phyloP scores from a whole-genome alignment of 345 rosid genomes.

The Physaria fendleri region DNA sequence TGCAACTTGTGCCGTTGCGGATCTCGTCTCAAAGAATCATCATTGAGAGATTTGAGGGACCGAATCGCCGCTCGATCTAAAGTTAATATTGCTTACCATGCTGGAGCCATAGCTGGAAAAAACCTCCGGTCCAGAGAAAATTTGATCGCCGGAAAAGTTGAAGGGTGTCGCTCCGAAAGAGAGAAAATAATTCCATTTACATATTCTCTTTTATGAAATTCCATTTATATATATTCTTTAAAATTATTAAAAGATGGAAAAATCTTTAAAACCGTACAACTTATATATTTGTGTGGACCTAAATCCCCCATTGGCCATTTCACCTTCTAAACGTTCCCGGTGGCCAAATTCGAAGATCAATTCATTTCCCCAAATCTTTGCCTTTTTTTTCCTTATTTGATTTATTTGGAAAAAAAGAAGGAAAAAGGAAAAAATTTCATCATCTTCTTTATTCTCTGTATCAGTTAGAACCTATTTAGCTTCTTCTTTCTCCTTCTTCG shows the following conservation, averaged over 20 bases:
- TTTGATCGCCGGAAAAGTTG: no score
- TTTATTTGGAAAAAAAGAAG: background rate
- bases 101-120: no score
- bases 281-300: constrained; percentile 5
- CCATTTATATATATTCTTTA: no score
- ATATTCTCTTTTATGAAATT: no score
- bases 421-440: constrained; percentile 19
- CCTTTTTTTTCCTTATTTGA: constrained; percentile 20
- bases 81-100: no score
- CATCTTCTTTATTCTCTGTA: constrained; percentile 22
- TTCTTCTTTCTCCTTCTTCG: constrained; percentile 7
- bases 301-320: constrained; percentile 11
- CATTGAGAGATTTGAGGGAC: no score
- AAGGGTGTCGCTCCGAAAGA: no score
- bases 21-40: no score
- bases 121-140: no score
- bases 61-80: no score
- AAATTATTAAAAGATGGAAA: background rate
- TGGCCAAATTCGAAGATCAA: constrained; percentile 21
- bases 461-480: background rate
- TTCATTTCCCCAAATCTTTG: constrained; percentile 3
- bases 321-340: constrained; percentile 17
- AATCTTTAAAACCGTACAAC: constrained; percentile 3
- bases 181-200: background rate
- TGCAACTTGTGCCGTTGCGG: no score